Evolutionary conservation across 2,329 filamentous ascomycete species (phyloP).

Genomic region (Helminthosporium solani): DNA sequence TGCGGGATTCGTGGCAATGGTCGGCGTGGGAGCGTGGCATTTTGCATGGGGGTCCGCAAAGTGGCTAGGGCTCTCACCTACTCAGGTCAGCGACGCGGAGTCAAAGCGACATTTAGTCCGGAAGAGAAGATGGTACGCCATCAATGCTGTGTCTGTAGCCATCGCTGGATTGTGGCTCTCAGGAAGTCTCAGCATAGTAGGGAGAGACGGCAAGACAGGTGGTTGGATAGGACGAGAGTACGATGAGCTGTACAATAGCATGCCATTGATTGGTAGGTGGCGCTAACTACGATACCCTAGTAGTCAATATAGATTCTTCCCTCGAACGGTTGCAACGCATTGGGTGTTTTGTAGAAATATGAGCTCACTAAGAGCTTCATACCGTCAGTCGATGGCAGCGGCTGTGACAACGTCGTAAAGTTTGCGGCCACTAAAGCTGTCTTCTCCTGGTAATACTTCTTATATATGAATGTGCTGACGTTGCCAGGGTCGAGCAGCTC

Average conservation of each 20-base stretch:
- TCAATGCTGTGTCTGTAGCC: constrained; percentile 65
- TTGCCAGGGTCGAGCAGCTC: constrained; percentile 55
- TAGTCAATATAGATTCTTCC: constrained; percentile 41
- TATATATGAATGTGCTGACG: constrained; percentile 54
- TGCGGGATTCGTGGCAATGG: constrained; percentile 66
- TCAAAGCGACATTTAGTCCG: constrained; percentile 54
- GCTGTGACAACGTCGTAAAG: constrained; percentile 33
- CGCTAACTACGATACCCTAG: constrained; percentile 38
- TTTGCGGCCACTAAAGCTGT: constrained; percentile 42
- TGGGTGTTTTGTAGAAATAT: constrained; percentile 23
- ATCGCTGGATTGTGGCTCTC: constrained; percentile 73
- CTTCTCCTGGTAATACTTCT: constrained; percentile 36
- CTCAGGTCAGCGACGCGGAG: constrained; percentile 52
- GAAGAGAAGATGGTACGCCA: constrained; percentile 67
- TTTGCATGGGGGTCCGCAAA: constrained; percentile 82
- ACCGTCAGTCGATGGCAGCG: constrained; percentile 8
- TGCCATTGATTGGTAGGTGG: constrained; percentile 59
- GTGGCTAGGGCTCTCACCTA: constrained; percentile 70
- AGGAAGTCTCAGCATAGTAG: constrained; percentile 77
- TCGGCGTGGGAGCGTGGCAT: constrained; percentile 70
- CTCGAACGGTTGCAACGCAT: constrained; percentile 36
- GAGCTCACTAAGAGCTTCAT: constrained; percentile 50
- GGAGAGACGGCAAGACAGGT: constrained; percentile 64
- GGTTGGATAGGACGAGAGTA: constrained; percentile 83
- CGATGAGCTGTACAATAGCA: constrained; percentile 67